A percentile compares a stretch with the other conserved stretches of the same genome.
phyloP scores from a whole-genome alignment of 2,329 filamentous ascomycete genomes.

The Fusarium mexicanum region DNA sequence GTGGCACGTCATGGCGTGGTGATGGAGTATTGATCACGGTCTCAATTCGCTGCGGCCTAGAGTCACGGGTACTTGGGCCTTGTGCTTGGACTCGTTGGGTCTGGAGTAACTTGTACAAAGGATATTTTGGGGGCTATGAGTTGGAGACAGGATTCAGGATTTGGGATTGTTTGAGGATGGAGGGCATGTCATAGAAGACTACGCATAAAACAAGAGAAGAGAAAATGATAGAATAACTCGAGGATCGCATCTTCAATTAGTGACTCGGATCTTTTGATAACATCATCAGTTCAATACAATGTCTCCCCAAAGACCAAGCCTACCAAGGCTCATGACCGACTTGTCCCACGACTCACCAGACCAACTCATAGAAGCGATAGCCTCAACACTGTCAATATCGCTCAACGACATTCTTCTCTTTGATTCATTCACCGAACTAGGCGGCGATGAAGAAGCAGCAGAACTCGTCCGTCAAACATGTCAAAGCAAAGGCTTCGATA shows the following conservation, averaged over 20 bases:
- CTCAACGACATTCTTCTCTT: constrained; percentile 47
- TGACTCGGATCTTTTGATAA: neutral
- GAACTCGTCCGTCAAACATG: constrained; percentile 26
- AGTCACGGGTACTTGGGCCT: neutral
- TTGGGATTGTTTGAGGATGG: neutral
- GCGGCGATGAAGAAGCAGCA: constrained; percentile 52
- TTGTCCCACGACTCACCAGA: constrained; percentile 38
- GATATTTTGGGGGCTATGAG: neutral
- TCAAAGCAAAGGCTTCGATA: constrained; percentile 42
- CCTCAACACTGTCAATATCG: constrained; percentile 50
- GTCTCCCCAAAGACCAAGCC: constrained; percentile 17
- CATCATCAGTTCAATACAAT: neutral
- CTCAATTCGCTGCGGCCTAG: neutral
- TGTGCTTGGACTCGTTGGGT: neutral
- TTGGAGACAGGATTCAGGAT: constrained; percentile 17
- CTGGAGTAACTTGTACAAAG: constrained; percentile 8
- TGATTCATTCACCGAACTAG: constrained; percentile 57
- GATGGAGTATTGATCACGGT: neutral
- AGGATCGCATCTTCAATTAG: neutral
- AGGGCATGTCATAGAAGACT: constrained; percentile 2
- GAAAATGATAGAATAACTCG: neutral
- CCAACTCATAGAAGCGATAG: constrained; percentile 48
- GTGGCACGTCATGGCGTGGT: constrained; percentile 12
- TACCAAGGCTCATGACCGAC: constrained; percentile 40
- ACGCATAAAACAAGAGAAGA: neutral